Evolutionary conservation across 352 stramenopile species (phyloP).

Genomic region (Plasmopara viticola): DNA sequence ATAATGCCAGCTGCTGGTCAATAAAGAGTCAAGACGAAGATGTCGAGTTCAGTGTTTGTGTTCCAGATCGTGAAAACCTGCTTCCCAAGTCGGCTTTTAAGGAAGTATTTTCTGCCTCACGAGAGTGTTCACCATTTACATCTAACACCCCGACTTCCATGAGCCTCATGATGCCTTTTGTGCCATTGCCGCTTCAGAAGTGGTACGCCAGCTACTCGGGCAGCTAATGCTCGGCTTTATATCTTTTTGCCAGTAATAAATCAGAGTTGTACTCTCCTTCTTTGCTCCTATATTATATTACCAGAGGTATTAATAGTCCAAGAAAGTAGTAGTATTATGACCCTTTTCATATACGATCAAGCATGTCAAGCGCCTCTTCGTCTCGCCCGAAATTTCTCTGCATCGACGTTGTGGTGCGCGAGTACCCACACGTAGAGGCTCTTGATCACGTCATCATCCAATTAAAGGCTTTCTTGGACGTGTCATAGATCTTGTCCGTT

Average conservation of each 20-base stretch:
- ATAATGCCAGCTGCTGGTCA: conserved; percentile 14
- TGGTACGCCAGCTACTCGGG: conserved; percentile 26
- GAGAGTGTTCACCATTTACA: conserved; percentile 15
- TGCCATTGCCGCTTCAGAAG: conserved; percentile 25
- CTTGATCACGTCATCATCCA: conserved; percentile 22
- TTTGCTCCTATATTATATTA: background rate
- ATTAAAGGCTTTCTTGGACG: conserved; percentile 28
- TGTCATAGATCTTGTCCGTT: conserved; percentile 28
- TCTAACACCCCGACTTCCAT: background rate
- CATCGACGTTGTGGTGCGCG: conserved; percentile 28
- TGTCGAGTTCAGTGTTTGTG: conserved; percentile 10
- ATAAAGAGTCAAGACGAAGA: conserved; percentile 14
- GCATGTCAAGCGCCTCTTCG: conserved; percentile 3
- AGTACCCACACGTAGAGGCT: conserved; percentile 14
- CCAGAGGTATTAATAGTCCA: background rate
- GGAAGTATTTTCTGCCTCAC: conserved; percentile 13
- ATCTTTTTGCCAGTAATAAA: background rate
- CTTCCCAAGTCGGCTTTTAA: conserved; percentile 8
- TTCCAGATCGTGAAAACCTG: background rate
- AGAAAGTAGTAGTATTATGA: background rate
- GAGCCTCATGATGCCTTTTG: conserved; percentile 1
- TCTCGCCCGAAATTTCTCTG: conserved; percentile 16
- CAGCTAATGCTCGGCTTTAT: background rate
- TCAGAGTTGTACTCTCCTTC: background rate
- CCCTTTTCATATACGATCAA: background rate